Evolutionary conservation across 306 rosid species (phyloP), one percentile per base, ranked within the genome.

Genomic region (Dalbergia cultrata): DNA sequence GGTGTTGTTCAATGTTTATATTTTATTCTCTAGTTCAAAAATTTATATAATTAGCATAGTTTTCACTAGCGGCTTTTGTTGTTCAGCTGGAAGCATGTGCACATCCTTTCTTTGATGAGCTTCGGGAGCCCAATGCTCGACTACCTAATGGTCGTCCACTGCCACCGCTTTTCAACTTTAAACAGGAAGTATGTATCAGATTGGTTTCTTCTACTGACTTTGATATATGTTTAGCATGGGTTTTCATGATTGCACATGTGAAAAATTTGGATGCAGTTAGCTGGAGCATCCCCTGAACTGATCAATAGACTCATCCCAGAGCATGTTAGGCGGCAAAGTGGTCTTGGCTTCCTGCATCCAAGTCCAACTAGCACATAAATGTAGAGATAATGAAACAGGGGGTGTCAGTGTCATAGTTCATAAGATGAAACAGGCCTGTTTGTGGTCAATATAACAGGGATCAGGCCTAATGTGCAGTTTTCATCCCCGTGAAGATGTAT

Each of bases 21-120:
- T 60, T 34, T 13, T 76, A 39, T 85, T 54, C 39, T 13, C 8
- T 6, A 13, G n/a, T 3, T 13, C 76, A 76, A 77, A 13, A 54
- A 69, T 73, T 37, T 64, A 22, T 74, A 64, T 52, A 64, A 26
- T 64, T 62, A 70, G 66, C 68, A 3, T 52, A 58, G 47, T 70
- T 72, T 81, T 76, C 14, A 68, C 74, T 10, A 39, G 49, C 75
- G 79, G 12, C 37, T 86, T 80, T 74, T 60, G 62, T 50, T 63
- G 63, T 75, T 77, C 93, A 95, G 99, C 90, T 95, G 78, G 97
- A 95, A 88, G 99, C 97, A 69, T 90, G 97, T 83, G 82, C 94
- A 3, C 99, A 95, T 80, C 87, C 97, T 44, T 95, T 95, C 90
- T 95, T 95, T 74, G 95, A 95, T 21, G 99, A 93, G 84, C 97